Conservation (phyloP, 2,329 filamentous ascomycete genomes). For the Orbilia quercus region DNA sequence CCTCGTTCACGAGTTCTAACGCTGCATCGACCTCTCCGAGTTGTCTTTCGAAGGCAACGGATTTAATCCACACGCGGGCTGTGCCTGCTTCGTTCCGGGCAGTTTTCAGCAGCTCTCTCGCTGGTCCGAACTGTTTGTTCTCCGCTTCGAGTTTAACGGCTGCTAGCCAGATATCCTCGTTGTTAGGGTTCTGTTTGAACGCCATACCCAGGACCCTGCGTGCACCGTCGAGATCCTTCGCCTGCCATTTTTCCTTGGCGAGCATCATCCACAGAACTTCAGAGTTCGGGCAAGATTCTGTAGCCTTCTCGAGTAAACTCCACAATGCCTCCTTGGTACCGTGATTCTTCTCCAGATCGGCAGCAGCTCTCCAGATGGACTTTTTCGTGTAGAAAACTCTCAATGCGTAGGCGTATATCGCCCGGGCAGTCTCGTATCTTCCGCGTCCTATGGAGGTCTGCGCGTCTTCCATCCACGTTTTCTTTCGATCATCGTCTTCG, state of each 20-base stretch:
- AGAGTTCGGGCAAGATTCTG: conserved; percentile 89
- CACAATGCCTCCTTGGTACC: conserved; percentile 84
- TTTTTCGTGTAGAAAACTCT: conserved; percentile 89
- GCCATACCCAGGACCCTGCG: conserved; percentile 85
- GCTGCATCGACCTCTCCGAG: conserved; percentile 81
- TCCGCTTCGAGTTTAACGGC: conserved; percentile 97
- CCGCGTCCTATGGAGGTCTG: conserved; percentile 82
- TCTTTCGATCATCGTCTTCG: conserved; percentile 94
- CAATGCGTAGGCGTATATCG: conserved; percentile 91
- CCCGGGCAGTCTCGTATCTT: conserved; percentile 87
- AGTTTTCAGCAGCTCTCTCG: conserved; percentile 80
- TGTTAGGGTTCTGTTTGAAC: conserved; percentile 94
- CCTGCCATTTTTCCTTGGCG: conserved; percentile 92
- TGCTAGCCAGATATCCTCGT: conserved; percentile 97
- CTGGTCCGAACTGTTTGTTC: conserved; percentile 82
- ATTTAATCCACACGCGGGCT: conserved; percentile 97
- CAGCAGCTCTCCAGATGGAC: conserved; percentile 88
- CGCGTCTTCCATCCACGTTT: conserved; percentile 95
- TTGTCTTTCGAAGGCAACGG: conserved; percentile 90
- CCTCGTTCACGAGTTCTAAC: conserved; percentile 86
- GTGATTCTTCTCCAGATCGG: conserved; percentile 89
- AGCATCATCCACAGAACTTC: conserved; percentile 96
- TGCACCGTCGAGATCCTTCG: conserved; percentile 86
- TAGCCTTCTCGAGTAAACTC: conserved; percentile 88
- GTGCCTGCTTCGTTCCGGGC: conserved; percentile 91